Evolutionary conservation across 768 basidiomycete genomes (phyloP), one percentile per base, ranked within the genome.

Genomic region (Lanmaoa pseudosensibilis): DNA sequence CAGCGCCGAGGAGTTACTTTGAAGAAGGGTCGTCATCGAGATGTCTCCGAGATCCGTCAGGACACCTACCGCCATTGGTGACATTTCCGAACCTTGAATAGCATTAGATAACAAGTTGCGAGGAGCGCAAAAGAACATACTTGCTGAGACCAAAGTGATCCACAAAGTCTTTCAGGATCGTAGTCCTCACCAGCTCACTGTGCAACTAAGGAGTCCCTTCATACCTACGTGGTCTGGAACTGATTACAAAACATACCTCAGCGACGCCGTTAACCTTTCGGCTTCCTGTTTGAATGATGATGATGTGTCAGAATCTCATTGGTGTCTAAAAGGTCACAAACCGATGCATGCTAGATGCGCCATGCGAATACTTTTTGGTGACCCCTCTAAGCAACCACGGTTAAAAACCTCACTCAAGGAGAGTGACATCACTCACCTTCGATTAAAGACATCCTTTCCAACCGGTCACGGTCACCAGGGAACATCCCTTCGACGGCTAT

Each of bases 241-340:
- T 27, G 38, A 41, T 27, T 18, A 32, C 19, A 38, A 46, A 21
- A 36, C 59, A 30, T 60, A 87, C 85, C 77, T 94, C 96, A 11
- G 97, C 96, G 15, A 98, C 97, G 66, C 97, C 96, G 64, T 99
- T 99, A 66, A 94, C 90, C 69, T 87, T 90, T 63, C 87, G 83
- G 66, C 87, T 90, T 30, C 85, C 85, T 85, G 55, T 48, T 59
- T 18, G 23, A 32, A 46, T 33, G 2, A 48, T 33, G 2, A 48
- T 36, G n/a, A 52, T 32, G 45, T 25, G 21, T 58, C 54, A 55
- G 33, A 51, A 36, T 37, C 10, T 11, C 21, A 16, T 16, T 6
- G 13, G 10, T 18, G 16, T 25, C 10, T 8, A 46, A 49, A 6
- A 40, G 57, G 41, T 2, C 9, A 70, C 61, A 45, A 64, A 73